phyloP scores from a whole-genome alignment of 345 rosid genomes.

The Boechera retrofracta region DNA sequence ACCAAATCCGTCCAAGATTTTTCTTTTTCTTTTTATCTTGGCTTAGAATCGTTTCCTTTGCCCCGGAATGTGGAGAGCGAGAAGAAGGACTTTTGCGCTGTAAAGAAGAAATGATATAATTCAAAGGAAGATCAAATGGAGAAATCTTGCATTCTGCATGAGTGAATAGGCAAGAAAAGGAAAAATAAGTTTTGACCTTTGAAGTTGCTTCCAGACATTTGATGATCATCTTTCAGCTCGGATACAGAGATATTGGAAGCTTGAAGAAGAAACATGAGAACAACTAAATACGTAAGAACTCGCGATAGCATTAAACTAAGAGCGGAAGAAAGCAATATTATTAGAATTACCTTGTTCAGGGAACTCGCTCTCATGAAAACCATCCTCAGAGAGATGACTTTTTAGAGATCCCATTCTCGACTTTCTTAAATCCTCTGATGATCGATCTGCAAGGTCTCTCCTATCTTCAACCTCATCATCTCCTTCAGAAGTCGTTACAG shows the following conservation, averaged over 20 bases:
- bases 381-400: slow-evolving; percentile 56
- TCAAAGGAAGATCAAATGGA: neutral
- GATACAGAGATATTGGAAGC: slow-evolving; percentile 69
- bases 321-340: neutral
- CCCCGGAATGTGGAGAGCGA: slow-evolving; percentile 81
- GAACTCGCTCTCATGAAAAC: slow-evolving; percentile 69
- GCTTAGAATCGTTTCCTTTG: slow-evolving; percentile 82
- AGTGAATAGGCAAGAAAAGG: neutral
- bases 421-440: slow-evolving; percentile 84
- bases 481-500: slow-evolving; percentile 92
- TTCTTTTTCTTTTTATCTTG: slow-evolving; percentile 41
- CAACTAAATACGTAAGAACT: slow-evolving; percentile 30
- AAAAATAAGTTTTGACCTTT: slow-evolving; percentile 57
- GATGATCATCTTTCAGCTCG: slow-evolving; percentile 73
- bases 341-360: slow-evolving; percentile 68
- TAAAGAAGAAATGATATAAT: slow-evolving; percentile 23
- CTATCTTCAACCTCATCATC: slow-evolving; percentile 93
- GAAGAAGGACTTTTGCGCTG: slow-evolving; percentile 86
- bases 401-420: slow-evolving; percentile 84
- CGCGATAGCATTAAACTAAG: slow-evolving; percentile 8
- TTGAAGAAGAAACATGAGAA: slow-evolving; percentile 49
- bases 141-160: slow-evolving; percentile 1
- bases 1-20: neutral
- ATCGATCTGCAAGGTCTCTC: slow-evolving; percentile 68
- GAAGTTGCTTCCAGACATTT: slow-evolving; percentile 79